These are phyloP conservation scores for Discostella stelligeroides DNA, from an alignment of 108 stramenopile genomes.

Conservation along the genomic window DNA sequence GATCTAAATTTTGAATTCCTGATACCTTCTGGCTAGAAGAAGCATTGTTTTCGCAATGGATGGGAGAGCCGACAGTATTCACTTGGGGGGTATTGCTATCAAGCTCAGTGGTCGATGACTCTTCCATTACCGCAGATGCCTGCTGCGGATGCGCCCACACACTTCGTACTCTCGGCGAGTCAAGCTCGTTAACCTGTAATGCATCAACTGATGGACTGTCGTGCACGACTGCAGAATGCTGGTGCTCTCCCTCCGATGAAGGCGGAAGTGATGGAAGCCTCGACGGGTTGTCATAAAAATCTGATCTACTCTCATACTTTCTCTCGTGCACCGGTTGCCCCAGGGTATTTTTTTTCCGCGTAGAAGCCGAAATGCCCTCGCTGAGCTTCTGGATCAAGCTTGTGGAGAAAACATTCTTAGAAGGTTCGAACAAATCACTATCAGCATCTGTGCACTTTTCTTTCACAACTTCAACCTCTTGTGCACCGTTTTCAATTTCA, in stretches of 20 bases:
- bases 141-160: conserved; percentile 7
- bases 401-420: conserved; percentile 12
- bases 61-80: background rate
- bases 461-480: conserved; percentile 33
- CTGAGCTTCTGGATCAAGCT: conserved; percentile 19
- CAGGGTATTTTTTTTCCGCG: background rate
- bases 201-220: background rate
- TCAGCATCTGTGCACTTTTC: conserved; percentile 45
- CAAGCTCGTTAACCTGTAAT: background rate
- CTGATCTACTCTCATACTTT: background rate
- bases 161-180: conserved; percentile 21
- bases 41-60: background rate
- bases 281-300: conserved; percentile 34
- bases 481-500: conserved; percentile 14
- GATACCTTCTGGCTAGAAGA: conserved; percentile 5
- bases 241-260: background rate
- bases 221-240: background rate
- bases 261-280: background rate
- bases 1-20: conserved; percentile 24
- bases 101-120: conserved; percentile 16
- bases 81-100: conserved; percentile 22
- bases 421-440: conserved; percentile 32
- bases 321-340: background rate
- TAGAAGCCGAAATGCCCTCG: background rate
- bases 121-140: background rate